Percentiles rank a stretch among this genome's conserved stretches.
Conservation (phyloP, 164 flowering plant genomes). For the Taxillus chinensis region DNA sequence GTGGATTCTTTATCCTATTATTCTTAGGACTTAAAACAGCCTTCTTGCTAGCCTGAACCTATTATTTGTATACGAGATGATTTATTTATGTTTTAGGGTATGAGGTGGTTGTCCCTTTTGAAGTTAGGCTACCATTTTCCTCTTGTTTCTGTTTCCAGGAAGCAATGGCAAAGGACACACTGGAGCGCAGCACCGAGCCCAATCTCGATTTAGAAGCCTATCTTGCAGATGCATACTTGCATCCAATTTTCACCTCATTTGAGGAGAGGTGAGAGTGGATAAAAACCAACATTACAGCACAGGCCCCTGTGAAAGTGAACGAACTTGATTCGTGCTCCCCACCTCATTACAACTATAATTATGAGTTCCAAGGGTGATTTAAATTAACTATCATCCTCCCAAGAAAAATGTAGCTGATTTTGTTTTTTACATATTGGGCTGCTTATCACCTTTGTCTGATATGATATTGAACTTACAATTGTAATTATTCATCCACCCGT, state of each 20-base stretch:
- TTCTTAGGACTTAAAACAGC: too few species aligned
- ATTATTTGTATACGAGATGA: too few species aligned
- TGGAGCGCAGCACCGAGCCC: constrained; percentile 52
- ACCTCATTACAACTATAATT: constrained; percentile 32
- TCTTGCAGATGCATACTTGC: constrained; percentile 86
- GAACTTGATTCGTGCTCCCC: constrained; percentile 50
- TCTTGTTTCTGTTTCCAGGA: constrained; percentile 40
- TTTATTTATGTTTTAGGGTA: too few species aligned
- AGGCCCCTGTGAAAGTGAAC: constrained; percentile 17
- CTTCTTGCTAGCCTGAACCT: too few species aligned
- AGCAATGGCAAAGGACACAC: constrained; percentile 76
- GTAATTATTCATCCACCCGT: too few species aligned
- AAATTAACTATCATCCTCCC: neutral
- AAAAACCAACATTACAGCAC: constrained; percentile 33
- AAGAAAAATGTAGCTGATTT: too few species aligned
- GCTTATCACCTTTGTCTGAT: too few species aligned
- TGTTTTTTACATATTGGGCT: too few species aligned
- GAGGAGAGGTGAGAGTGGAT: constrained; percentile 58
- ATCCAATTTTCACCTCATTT: constrained; percentile 75
- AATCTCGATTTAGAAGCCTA: constrained; percentile 51
- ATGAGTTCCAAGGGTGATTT: constrained; percentile 12
- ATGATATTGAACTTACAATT: too few species aligned
- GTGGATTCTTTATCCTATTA: too few species aligned
- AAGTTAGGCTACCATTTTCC: neutral
- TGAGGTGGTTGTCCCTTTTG: too few species aligned